These are phyloP conservation scores for Pseudogymnoascus sp. DNA, from an alignment of 2,329 filamentous ascomycete species.

Conservation along the genomic window DNA sequence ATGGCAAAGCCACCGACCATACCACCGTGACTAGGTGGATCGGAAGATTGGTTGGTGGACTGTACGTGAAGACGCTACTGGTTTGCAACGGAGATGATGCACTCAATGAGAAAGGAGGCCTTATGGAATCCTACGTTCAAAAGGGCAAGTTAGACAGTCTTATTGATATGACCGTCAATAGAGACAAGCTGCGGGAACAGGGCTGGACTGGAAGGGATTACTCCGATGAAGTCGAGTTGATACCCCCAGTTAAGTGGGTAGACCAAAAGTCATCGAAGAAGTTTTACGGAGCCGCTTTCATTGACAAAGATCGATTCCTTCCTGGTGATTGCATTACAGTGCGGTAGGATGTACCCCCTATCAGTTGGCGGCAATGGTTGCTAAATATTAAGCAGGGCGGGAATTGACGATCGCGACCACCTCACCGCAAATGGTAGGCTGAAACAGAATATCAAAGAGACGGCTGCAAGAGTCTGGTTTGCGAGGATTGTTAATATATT, in stretches of 20 bases:
- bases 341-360: not conserved
- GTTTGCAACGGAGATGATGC: slow-evolving; percentile 6
- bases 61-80: slow-evolving; percentile 9
- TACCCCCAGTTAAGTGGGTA: not conserved
- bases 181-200: slow-evolving; percentile 4
- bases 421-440: not conserved
- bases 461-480: slow-evolving; percentile 10
- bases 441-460: not conserved
- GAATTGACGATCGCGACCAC: not conserved
- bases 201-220: not conserved
- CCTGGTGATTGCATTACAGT: not conserved
- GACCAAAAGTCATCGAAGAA: not conserved
- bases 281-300: not conserved
- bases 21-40: slow-evolving; percentile 8
- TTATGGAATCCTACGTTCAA: not conserved
- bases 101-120: slow-evolving; percentile 1
- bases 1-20: not conserved
- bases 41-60: slow-evolving; percentile 1
- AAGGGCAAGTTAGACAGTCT: not conserved
- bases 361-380: not conserved
- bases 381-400: not conserved
- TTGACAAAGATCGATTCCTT: not conserved
- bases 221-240: not conserved
- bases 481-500: slow-evolving; percentile 13
- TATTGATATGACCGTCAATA: slow-evolving; percentile 8